phyloP scores from a whole-genome alignment of 441 rosid genomes.

The Macaranga tanarius region DNA sequence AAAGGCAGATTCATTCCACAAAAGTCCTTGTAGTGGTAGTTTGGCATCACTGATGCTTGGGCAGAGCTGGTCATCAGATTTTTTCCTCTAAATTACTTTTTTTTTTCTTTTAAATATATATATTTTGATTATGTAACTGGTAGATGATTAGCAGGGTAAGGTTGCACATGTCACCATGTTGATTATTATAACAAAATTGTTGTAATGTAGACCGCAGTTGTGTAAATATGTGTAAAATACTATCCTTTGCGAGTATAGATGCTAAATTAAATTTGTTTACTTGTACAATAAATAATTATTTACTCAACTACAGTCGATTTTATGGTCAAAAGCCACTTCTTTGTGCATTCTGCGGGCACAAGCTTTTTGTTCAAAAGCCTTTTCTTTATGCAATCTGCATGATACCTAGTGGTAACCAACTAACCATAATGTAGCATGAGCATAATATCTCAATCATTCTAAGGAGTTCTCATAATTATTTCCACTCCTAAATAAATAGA shows the following conservation, averaged over 20 bases:
- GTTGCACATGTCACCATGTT: constrained; percentile 15
- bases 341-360: no score
- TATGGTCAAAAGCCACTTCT: no score
- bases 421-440: no score
- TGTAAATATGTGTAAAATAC: constrained; percentile 39
- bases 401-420: no score
- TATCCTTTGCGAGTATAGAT: constrained; percentile 30
- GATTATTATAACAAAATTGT: constrained; percentile 29
- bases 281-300: not conserved
- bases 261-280: constrained; percentile 30
- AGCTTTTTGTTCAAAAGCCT: no score
- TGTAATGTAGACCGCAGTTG: constrained; percentile 28
- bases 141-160: constrained; percentile 32
- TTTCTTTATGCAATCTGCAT: no score
- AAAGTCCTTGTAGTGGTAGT: constrained; percentile 29
- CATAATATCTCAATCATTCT: no score
- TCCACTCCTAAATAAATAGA: no score
- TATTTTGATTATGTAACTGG: constrained; percentile 37
- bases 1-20: constrained; percentile 26
- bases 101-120: constrained; percentile 10
- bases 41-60: constrained; percentile 23
- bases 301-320: constrained; percentile 38
- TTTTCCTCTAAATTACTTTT: not conserved
- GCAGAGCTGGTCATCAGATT: not conserved
- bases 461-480: no score